phyloP scores from a whole-genome alignment of 2,329 filamentous ascomycete species.

The Penicillium sp. region DNA sequence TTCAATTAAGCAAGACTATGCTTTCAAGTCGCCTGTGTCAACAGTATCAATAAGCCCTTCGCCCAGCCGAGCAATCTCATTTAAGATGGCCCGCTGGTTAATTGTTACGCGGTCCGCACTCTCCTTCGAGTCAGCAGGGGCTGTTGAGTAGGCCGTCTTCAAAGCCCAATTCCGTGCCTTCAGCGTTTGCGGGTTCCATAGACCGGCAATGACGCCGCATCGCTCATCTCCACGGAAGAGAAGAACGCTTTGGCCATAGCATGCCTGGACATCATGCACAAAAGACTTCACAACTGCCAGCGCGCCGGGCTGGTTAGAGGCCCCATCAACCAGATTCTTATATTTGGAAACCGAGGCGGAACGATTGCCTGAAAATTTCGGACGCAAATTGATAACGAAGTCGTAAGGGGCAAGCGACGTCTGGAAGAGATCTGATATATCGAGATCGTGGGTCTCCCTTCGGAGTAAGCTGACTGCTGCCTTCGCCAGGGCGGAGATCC shows the following conservation, averaged over 20 bases:
- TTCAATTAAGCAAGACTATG: slow-evolving; percentile 5
- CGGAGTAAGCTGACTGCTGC: slow-evolving; percentile 67
- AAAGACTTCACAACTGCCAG: slow-evolving; percentile 64
- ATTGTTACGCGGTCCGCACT: slow-evolving; percentile 30
- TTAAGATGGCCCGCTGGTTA: slow-evolving; percentile 43
- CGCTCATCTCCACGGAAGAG: slow-evolving; percentile 71
- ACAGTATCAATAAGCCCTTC: slow-evolving; percentile 66
- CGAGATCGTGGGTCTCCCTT: slow-evolving; percentile 53
- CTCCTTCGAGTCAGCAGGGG: slow-evolving; percentile 21
- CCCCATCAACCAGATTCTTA: slow-evolving; percentile 72
- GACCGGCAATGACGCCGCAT: slow-evolving; percentile 59
- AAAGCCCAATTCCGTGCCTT: slow-evolving; percentile 35
- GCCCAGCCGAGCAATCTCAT: slow-evolving; percentile 52
- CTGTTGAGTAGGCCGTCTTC: slow-evolving; percentile 40
- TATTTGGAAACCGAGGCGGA: slow-evolving; percentile 50
- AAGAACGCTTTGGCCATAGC: slow-evolving; percentile 69
- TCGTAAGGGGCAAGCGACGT: slow-evolving; percentile 76
- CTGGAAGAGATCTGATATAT: slow-evolving; percentile 66
- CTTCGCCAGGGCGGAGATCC: slow-evolving; percentile 78
- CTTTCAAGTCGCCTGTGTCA: slow-evolving; percentile 44
- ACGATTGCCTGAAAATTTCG: slow-evolving; percentile 49
- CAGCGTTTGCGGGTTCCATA: slow-evolving; percentile 60
- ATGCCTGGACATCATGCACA: slow-evolving; percentile 63
- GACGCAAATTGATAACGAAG: slow-evolving; percentile 72
- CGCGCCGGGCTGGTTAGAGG: slow-evolving; percentile 49